Percentiles rank a stretch among this genome's conserved stretches.
phyloP scores from a whole-genome alignment of 2,329 filamentous ascomycete species.

The Botryosphaeria agaves region DNA sequence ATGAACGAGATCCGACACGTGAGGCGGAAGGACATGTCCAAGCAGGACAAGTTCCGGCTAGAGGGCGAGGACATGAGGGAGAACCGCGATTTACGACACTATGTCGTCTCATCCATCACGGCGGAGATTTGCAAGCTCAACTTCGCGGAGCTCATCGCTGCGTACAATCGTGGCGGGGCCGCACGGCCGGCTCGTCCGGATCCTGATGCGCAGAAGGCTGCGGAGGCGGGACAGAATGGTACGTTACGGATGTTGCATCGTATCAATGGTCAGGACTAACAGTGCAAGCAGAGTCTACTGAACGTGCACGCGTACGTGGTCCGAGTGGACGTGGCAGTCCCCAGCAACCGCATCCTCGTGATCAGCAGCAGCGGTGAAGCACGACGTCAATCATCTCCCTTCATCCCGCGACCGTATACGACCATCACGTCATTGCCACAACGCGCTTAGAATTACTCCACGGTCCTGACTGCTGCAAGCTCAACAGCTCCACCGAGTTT shows the following conservation, averaged over 20 bases:
- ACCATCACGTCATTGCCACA: too few relatives aligned
- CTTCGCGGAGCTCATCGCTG: conserved; percentile 27
- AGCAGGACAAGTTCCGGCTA: conserved; percentile 66
- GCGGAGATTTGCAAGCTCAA: conserved; percentile 54
- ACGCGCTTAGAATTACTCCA: too few relatives aligned
- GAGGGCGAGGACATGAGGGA: conserved; percentile 67
- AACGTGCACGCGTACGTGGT: conserved; percentile 18
- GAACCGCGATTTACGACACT: conserved; percentile 56
- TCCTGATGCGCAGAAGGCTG: conserved; percentile 28
- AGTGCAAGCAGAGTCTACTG: too few relatives aligned
- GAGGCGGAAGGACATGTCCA: conserved; percentile 67
- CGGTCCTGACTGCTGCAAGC: too few relatives aligned
- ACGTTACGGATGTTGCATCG: too few relatives aligned
- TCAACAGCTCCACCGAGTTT: too few relatives aligned
- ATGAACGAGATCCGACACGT: conserved; percentile 80
- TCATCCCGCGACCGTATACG: too few relatives aligned
- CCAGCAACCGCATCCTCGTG: conserved; percentile 18
- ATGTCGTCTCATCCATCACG: conserved; percentile 57
- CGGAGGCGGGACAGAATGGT: conserved; percentile 24
- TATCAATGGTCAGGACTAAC: too few relatives aligned
- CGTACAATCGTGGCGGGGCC: conserved; percentile 7
- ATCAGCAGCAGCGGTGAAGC: conserved; percentile 20
- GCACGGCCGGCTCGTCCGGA: conserved; percentile 15
- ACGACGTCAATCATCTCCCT: too few relatives aligned
- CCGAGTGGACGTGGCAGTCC: conserved; percentile 19